phyloP scores from a whole-genome alignment of 495 filamentous ascomycete species.

The Lasiosphaeria ovina region DNA sequence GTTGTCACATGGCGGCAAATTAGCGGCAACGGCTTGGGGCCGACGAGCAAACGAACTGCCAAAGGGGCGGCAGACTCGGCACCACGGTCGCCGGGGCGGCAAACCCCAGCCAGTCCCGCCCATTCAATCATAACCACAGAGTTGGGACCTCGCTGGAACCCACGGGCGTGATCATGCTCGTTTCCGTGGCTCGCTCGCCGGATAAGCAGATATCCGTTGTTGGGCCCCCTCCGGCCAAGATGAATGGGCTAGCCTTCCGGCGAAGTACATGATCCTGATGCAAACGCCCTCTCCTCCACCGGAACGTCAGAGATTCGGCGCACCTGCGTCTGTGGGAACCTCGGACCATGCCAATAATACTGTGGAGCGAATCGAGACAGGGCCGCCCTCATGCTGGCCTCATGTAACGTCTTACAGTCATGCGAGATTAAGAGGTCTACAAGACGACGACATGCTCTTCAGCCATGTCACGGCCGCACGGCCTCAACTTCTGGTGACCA shows the following conservation, averaged over 20 bases:
- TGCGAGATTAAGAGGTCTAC: conserved; percentile 7
- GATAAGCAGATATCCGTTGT: conserved; percentile 29
- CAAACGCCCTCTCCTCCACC: conserved; percentile 19
- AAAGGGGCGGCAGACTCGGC: background rate
- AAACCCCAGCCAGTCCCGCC: background rate
- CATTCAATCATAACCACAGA: conserved; percentile 27
- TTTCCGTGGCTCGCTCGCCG: conserved; percentile 20
- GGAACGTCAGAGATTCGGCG: conserved; percentile 4
- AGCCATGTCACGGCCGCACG: background rate
- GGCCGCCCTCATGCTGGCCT: background rate
- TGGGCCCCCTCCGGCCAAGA: conserved; percentile 17
- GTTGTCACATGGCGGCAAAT: background rate
- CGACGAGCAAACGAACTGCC: no score
- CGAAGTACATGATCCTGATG: conserved; percentile 27
- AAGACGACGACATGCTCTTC: background rate
- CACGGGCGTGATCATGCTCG: conserved; percentile 27
- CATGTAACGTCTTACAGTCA: conserved; percentile 1
- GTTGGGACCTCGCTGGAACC: conserved; percentile 14
- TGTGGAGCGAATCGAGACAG: background rate
- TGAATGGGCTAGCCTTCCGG: conserved; percentile 18
- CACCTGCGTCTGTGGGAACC: background rate
- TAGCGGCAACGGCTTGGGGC: background rate
- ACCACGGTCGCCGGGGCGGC: background rate
- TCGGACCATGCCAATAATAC: background rate
- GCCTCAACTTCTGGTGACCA: no score